A percentile compares a stretch with the other conserved stretches of the same genome.
Evolutionary conservation across 108 stramenopile species (phyloP).

Genomic region (Nannochloropsis salina): DNA sequence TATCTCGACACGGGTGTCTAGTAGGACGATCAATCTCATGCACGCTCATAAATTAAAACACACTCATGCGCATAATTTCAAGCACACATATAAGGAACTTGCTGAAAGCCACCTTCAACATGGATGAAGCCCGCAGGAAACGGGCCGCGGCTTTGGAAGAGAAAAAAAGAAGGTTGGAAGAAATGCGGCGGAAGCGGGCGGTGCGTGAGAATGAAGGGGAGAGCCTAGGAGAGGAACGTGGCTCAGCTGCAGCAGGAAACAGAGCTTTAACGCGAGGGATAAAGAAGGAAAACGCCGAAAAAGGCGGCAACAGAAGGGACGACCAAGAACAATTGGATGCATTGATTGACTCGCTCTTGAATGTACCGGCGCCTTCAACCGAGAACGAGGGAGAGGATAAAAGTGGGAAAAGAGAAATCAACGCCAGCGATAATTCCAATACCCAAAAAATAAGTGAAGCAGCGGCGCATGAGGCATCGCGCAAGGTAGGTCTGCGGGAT

Average conservation of each 20-base stretch:
- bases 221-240: neutral
- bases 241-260: too few species aligned
- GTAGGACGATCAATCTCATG: too few species aligned
- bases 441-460: too few species aligned
- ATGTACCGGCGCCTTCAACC: neutral
- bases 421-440: neutral
- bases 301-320: neutral
- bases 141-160: conserved; percentile 9
- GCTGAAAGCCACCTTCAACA: neutral
- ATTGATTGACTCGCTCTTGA: neutral
- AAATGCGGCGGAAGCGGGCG: conserved; percentile 10
- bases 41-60: too few species aligned
- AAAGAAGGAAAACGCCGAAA: too few species aligned
- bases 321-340: neutral
- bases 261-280: too few species aligned
- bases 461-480: neutral
- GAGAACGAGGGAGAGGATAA: neutral
- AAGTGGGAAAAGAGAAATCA: neutral
- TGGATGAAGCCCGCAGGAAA: neutral
- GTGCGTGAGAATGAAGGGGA: neutral
- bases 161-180: neutral
- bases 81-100: neutral
- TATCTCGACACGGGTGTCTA: too few species aligned
- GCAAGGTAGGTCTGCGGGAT: neutral
- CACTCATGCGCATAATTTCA: neutral